A percentile compares a stretch with the other conserved stretches of the same genome.
These are phyloP conservation scores for Thymus mandschuricus DNA, from an alignment of 257 asterid genomes.

Conservation along the genomic window DNA sequence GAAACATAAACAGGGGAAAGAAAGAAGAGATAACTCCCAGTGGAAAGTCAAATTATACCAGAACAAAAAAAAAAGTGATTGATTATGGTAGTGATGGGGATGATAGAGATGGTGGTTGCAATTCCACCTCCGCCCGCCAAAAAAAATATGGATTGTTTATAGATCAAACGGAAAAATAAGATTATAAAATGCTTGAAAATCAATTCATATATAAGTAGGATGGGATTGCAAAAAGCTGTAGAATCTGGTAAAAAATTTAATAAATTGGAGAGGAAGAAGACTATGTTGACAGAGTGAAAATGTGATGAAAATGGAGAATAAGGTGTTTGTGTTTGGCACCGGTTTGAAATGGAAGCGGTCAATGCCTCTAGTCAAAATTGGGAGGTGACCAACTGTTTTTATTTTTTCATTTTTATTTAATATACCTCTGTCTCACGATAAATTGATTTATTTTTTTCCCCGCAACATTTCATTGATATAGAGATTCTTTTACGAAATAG, in stretches of 20 bases:
- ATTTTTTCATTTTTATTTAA: neutral
- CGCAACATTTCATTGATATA: no score
- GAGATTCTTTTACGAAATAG: no score
- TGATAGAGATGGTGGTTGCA: conserved; percentile 29
- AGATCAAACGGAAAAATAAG: neutral
- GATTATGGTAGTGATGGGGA: neutral
- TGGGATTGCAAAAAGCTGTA: neutral
- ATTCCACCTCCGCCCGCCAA: conserved; percentile 33
- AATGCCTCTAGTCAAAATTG: conserved; percentile 17
- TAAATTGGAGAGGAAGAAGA: conserved; percentile 11
- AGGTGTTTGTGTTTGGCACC: no score
- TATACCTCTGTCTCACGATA: no score
- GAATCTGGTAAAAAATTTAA: neutral
- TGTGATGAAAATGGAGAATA: no score
- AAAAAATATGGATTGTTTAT: neutral
- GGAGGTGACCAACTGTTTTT: conserved; percentile 8
- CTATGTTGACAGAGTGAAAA: neutral
- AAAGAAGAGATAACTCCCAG: conserved; percentile 13
- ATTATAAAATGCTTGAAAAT: neutral
- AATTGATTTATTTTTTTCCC: no score
- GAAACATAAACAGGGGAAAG: neutral
- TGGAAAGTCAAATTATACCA: neutral
- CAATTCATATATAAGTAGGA: no score
- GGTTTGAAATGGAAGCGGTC: conserved; percentile 38
- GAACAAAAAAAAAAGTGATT: neutral